These are phyloP conservation scores for Antrodiella citrinella DNA, from an alignment of 768 basidiomycete genomes.

Conservation along the genomic window DNA sequence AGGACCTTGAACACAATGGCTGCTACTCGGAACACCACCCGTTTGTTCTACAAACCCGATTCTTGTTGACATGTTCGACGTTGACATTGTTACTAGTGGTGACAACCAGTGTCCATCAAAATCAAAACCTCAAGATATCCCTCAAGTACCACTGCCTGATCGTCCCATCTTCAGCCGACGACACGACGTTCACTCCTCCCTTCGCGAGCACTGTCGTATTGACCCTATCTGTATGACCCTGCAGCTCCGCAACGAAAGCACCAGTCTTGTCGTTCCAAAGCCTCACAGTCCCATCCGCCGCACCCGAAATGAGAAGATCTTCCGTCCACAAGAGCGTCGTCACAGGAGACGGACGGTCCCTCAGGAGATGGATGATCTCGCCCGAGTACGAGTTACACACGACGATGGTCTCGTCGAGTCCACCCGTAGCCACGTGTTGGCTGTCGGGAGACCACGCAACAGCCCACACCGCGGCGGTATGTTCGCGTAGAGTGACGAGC, in stretches of 20 bases:
- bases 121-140: constrained; percentile 4
- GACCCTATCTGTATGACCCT: constrained; percentile 23
- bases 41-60: too few species aligned
- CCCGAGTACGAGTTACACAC: constrained; percentile 14
- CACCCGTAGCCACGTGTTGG: constrained; percentile 33
- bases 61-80: too few species aligned
- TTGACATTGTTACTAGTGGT: too few species aligned
- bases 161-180: constrained; percentile 31
- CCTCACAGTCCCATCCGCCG: constrained; percentile 13
- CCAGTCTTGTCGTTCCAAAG: constrained; percentile 12
- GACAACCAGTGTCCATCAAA: too few species aligned
- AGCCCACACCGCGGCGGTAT: constrained; percentile 21
- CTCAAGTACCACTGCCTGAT: constrained; percentile 14
- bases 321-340: constrained; percentile 6
- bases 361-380: constrained; percentile 5
- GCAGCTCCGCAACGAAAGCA: constrained; percentile 5
- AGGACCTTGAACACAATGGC: too few species aligned
- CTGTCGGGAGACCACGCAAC: constrained; percentile 39
- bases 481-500: constrained; percentile 8
- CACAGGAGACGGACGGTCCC: constrained; percentile 7
- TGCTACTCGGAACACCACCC: too few species aligned
- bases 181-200: constrained; percentile 33
- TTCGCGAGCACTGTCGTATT: constrained; percentile 32
- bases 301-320: constrained; percentile 13
- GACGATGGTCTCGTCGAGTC: constrained; percentile 24